phyloP scores from a whole-genome alignment of 108 stramenopile genomes.

The Cyclotella kingstonii region DNA sequence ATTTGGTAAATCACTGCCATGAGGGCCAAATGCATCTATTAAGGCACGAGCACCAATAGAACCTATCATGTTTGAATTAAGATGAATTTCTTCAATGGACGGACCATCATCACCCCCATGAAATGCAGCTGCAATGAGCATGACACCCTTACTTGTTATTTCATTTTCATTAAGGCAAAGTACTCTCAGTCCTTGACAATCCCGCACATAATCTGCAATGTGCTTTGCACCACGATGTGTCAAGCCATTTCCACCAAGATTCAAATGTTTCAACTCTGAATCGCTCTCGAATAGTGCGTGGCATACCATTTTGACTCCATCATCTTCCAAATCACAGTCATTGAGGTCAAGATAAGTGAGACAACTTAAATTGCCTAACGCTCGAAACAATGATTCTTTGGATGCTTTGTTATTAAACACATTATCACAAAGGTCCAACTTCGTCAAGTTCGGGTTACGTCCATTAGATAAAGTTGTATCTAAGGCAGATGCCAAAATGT shows the following conservation, averaged over 20 bases:
- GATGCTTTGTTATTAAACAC: conserved; percentile 43
- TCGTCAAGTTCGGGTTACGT: conserved; percentile 30
- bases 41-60: conserved; percentile 45
- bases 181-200: conserved; percentile 35
- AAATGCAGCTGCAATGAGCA: conserved; percentile 37
- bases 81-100: conserved; percentile 39
- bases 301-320: conserved; percentile 49
- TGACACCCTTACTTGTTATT: conserved; percentile 38
- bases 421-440: conserved; percentile 48
- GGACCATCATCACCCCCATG: conserved; percentile 36
- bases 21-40: conserved; percentile 44
- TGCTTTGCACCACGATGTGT: conserved; percentile 41
- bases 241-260: conserved; percentile 47
- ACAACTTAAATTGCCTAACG: conserved; percentile 17
- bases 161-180: conserved; percentile 55
- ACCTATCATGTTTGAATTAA: conserved; percentile 30
- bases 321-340: conserved; percentile 53
- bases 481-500: conserved; percentile 39
- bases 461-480: conserved; percentile 28
- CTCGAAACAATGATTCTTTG: conserved; percentile 37
- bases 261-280: conserved; percentile 41
- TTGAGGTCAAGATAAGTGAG: conserved; percentile 44
- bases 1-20: conserved; percentile 40
- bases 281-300: conserved; percentile 45
- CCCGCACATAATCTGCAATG: conserved; percentile 42